Evolutionary conservation across 2,329 filamentous ascomycete species (phyloP).

Genomic region (Botryotinia narcissicola): DNA sequence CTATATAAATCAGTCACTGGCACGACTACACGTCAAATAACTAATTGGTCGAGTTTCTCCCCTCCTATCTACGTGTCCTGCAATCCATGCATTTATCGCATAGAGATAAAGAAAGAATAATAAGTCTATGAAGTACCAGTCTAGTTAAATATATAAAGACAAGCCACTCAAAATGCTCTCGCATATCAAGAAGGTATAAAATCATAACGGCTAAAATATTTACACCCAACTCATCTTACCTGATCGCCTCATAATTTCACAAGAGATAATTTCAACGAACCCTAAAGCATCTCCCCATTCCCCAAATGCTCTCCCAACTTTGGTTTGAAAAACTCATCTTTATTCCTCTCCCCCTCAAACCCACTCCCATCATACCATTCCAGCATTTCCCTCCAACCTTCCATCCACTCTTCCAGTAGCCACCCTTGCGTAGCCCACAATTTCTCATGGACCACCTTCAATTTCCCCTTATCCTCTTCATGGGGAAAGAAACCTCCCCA

Average conservation of each 20-base stretch:
- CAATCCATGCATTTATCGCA: background rate
- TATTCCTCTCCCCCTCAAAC: conserved; percentile 12
- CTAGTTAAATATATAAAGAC: no score
- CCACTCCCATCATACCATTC: conserved; percentile 3
- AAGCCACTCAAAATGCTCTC: background rate
- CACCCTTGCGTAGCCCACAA: conserved; percentile 13
- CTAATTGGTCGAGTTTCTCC: background rate
- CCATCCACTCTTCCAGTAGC: conserved; percentile 13
- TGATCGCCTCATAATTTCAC: background rate
- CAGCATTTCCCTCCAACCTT: conserved; percentile 13
- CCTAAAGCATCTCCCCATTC: background rate
- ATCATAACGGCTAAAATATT: background rate
- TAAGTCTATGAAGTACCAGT: no score
- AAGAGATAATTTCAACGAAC: background rate
- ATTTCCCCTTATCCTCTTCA: conserved; percentile 6
- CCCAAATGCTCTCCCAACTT: background rate
- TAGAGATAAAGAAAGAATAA: background rate
- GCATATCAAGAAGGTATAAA: background rate
- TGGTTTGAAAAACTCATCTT: conserved; percentile 9
- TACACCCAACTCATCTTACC: background rate
- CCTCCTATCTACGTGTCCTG: background rate
- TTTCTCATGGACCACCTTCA: conserved; percentile 21
- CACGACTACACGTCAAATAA: no score
- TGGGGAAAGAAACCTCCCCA: conserved; percentile 18
- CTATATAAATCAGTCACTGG: background rate